phyloP scores from a whole-genome alignment of 345 rosid species.

The Eucalyptus pauciflora region DNA sequence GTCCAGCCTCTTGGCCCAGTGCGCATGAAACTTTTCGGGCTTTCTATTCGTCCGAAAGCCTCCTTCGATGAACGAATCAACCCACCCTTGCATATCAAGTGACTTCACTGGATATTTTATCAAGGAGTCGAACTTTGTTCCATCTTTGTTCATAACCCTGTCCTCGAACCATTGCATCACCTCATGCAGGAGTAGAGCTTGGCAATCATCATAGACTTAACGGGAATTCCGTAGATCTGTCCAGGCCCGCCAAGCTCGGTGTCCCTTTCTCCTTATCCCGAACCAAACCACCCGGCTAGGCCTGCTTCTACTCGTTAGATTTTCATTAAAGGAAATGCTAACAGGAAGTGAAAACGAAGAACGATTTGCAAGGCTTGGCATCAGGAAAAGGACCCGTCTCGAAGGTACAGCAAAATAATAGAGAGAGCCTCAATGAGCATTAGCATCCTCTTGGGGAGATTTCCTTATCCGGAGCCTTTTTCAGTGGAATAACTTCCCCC shows the following conservation, averaged over 20 bases:
- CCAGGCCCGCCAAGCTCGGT: not conserved
- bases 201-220: not conserved
- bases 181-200: not conserved
- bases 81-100: not conserved
- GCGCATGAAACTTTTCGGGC: not conserved
- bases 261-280: not conserved
- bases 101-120: not conserved
- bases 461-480: not conserved
- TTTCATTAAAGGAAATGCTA: not conserved
- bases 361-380: not conserved
- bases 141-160: not conserved
- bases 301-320: not conserved
- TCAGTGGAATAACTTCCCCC: not conserved
- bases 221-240: not conserved
- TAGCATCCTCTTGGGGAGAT: not conserved
- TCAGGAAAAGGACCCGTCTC: not conserved
- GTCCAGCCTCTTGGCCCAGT: not conserved
- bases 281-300: not conserved
- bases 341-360: not conserved
- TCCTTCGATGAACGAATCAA: not conserved
- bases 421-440: not conserved
- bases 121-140: not conserved
- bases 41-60: not conserved
- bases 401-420: not conserved
- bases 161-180: not conserved